Evolutionary conservation across 2,329 filamentous ascomycete species (phyloP), one percentile per base, ranked within the genome.

Genomic region (Cordyceps tenuipes): DNA sequence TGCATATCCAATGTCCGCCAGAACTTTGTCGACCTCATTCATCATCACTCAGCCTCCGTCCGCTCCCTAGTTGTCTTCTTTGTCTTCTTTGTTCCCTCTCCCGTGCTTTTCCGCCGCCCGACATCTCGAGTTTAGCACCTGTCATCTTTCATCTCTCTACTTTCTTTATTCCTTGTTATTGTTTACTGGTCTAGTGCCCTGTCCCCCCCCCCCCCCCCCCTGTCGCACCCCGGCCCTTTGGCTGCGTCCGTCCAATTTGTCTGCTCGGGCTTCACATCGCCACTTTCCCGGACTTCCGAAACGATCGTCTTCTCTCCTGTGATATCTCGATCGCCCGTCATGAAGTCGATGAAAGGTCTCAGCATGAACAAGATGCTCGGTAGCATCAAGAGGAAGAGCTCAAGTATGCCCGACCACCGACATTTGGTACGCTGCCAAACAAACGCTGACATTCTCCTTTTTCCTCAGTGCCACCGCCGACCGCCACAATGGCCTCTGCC

Each of bases 311-410:
- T 12, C 21, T 23, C 4, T 44, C 15, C 23, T 17, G 36, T 43
- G 46, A 44, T 17, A 51, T 21, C 21, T 8, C 26, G 17, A 13
- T 15, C 55, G 19, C 26, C 59, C 62, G 65, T 61, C 58, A 77
- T 76, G 73, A 76, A 74, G 66, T 71, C 71, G 64, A 77, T 78
- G 76, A 83, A 81, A 72, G 75, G 77, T 43, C 76, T 83, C 62
- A 80, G 76, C 70, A 76, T 82, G 74, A 80, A 77, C 70, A 82
- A 78, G 75, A 75, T 83, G 77, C 74, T 83, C 49, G 79, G 78
- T 64, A 80, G 73, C 73, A 77, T 84, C 70, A 80, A 75, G 68
- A 78, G 76, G 69, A 77, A 75, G 66, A 75, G 75, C 39, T 73
- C 70, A 34, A 59, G 69, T 68, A 66, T 48, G 67, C 51, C 46